Base-by-base conservation (phyloP, 2,329 filamentous ascomycete genomes). In the Penicillium crustosum region DNA sequence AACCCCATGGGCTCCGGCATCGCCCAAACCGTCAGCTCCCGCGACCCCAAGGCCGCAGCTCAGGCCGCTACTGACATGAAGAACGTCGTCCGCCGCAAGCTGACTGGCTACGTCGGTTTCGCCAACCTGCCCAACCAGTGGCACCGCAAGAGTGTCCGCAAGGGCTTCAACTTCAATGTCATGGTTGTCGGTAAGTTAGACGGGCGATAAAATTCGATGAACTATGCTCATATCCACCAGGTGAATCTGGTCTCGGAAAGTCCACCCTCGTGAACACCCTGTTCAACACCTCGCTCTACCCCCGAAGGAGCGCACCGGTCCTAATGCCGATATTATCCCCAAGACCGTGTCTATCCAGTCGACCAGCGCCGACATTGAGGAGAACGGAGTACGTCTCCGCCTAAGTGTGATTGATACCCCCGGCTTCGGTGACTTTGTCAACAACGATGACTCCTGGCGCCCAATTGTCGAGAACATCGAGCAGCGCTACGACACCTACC, bases 161-260 rank as follows among this genome's bases (percentile, higher is more conserved):
- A 99, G 81, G 94, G 94, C 62, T 99, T 99, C 86, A 99, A 97
- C 86, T 99, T 99, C 85, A 99, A 99, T 77, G 94, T 99, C 69
- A 99, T 99, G 94, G 94, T 99, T 79, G 94, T 99, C 80, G 94
- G 94, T 97, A 84, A 74, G 93, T 88, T 29, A 31, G 21, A 49
- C n/a, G 49, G 38, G 12, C 29, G 12, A 33, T 19, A 27, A 21
- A 19, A 19, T 15, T 15, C 35, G 41, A 57, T 53, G 56, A 45
- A 19, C 33, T 17, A 47, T n/a, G 27, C 59, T 63, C 6, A 58
- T 35, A 41, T 21, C 13, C 39, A 47, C 23, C 67, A 97, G 94
- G 94, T 86, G 94, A 99, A 88, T 99, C 94, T 75, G 94, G 94
- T 67, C 87, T 99, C 68, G 94, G 94, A 83, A 99, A 99, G 85